Conservation (phyloP, 805 yeast species). For the Debaryomyces hansenii region DNA sequence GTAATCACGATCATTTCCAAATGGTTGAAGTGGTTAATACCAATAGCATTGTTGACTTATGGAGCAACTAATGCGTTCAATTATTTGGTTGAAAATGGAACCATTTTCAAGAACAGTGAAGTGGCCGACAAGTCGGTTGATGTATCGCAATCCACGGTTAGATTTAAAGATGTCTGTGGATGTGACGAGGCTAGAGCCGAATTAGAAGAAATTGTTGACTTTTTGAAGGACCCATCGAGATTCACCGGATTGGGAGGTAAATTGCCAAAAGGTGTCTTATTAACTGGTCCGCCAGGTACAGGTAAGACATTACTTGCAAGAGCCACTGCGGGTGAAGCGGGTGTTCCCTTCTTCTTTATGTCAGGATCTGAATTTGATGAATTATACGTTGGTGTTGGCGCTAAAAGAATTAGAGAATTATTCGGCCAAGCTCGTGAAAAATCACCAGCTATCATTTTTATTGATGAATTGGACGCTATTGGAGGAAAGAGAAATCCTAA, state of each 20-base stretch:
- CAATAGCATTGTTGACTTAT: slow-evolving; percentile 76
- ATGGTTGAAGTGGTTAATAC: slow-evolving; percentile 87
- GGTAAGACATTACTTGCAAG: slow-evolving; percentile 96
- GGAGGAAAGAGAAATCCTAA: slow-evolving; percentile 97
- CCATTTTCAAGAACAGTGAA: slow-evolving; percentile 73
- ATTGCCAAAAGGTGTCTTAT: slow-evolving; percentile 92
- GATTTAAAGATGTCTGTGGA: slow-evolving; percentile 92
- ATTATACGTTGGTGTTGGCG: slow-evolving; percentile 98
- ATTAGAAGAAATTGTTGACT: slow-evolving; percentile 96
- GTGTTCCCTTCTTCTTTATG: slow-evolving; percentile 98
- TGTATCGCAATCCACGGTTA: slow-evolving; percentile 80
- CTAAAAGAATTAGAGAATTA: slow-evolving; percentile 93
- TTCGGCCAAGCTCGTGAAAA: slow-evolving; percentile 90
- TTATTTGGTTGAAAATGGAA: slow-evolving; percentile 78
- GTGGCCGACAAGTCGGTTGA: slow-evolving; percentile 78
- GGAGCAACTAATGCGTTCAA: slow-evolving; percentile 78
- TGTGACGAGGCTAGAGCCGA: slow-evolving; percentile 98
- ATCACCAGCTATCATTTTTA: slow-evolving; percentile 95
- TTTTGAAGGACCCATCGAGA: slow-evolving; percentile 91
- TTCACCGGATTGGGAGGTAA: slow-evolving; percentile 97
- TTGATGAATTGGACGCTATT: slow-evolving; percentile 97
- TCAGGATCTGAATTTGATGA: slow-evolving; percentile 98
- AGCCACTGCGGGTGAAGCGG: slow-evolving; percentile 99
- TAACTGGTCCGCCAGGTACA: slow-evolving; percentile 99
- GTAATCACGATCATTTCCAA: slow-evolving; percentile 73